Percentiles rank a stretch among this genome's conserved stretches.
These are phyloP conservation scores for Leishmania aethiopica DNA, from an alignment of 208 protist species.

Conservation along the genomic window DNA sequence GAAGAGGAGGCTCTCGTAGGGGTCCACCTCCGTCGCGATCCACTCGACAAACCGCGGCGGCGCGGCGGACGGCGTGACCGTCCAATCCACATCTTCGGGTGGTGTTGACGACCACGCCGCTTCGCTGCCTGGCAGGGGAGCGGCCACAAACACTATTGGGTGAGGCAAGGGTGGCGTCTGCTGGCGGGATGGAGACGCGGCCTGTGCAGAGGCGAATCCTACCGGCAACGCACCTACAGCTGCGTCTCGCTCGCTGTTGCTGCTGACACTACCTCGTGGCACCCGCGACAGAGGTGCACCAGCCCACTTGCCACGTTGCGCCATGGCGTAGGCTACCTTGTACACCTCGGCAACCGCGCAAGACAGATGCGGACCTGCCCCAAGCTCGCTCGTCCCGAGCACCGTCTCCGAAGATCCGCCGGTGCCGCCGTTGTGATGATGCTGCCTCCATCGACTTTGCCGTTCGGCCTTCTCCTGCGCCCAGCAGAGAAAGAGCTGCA, in stretches of 20 bases:
- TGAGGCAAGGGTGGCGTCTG: background rate
- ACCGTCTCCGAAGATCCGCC: background rate
- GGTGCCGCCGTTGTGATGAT: background rate
- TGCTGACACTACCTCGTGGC: background rate
- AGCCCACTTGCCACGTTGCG: background rate
- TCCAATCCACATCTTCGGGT: background rate
- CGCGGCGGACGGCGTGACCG: constrained; percentile 36
- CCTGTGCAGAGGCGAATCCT: background rate
- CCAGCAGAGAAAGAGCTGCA: constrained; percentile 32
- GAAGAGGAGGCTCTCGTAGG: constrained; percentile 50
- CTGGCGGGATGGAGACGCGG: background rate
- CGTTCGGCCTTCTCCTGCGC: constrained; percentile 25
- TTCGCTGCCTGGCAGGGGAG: background rate
- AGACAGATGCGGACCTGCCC: background rate
- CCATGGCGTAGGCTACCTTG: constrained; percentile 2
- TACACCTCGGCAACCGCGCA: background rate
- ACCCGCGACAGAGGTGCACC: background rate
- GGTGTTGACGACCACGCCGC: background rate
- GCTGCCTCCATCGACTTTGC: background rate
- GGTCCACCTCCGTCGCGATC: constrained; percentile 56
- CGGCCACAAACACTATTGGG: background rate
- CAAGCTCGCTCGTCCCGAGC: background rate
- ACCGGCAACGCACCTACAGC: background rate
- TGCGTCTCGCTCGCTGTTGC: background rate
- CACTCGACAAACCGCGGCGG: constrained; percentile 58